Percentiles rank a stretch among this genome's conserved stretches.
These are phyloP conservation scores for Septoria linicola DNA, from an alignment of 2,329 filamentous ascomycete species.

Conservation along the genomic window DNA sequence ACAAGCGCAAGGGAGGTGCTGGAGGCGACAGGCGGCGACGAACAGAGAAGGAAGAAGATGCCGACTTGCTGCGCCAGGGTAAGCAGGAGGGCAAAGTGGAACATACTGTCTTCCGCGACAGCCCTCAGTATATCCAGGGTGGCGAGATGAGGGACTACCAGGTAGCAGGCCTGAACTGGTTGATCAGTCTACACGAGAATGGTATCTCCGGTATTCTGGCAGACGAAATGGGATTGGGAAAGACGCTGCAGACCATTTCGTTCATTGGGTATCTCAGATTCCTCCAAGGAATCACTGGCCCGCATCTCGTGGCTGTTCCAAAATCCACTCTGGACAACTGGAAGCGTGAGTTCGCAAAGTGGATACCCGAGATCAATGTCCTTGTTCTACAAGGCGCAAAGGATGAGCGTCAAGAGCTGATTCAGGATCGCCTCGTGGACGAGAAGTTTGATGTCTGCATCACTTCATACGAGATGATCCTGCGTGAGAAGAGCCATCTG, in stretches of 20 bases:
- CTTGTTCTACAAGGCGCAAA: conserved; percentile 92
- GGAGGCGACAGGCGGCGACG: conserved; percentile 74
- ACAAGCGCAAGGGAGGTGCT: conserved; percentile 79
- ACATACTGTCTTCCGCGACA: conserved; percentile 90
- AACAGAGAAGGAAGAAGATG: conserved; percentile 97
- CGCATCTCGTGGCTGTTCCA: conserved; percentile 86
- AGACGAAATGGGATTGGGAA: conserved; percentile 98
- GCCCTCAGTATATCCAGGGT: conserved; percentile 80
- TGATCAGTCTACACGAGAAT: conserved; percentile 96
- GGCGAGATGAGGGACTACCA: conserved; percentile 96
- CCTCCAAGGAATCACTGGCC: conserved; percentile 82
- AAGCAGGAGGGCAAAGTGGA: conserved; percentile 75
- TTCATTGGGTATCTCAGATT: conserved; percentile 94
- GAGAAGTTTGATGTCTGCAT: conserved; percentile 98
- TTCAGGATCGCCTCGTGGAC: conserved; percentile 85
- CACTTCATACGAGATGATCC: conserved; percentile 98
- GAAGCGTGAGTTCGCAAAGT: conserved; percentile 89
- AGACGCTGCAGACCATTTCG: conserved; percentile 95
- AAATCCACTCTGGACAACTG: conserved; percentile 99
- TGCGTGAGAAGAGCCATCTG: conserved; percentile 88
- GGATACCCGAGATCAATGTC: conserved; percentile 95
- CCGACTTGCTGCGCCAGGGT: conserved; percentile 81
- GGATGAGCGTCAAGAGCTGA: conserved; percentile 83
- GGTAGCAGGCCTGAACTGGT: conserved; percentile 91
- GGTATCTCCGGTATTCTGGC: conserved; percentile 97